phyloP scores from a whole-genome alignment of 805 yeast genomes.

The Wickerhamomyces silvicola region DNA sequence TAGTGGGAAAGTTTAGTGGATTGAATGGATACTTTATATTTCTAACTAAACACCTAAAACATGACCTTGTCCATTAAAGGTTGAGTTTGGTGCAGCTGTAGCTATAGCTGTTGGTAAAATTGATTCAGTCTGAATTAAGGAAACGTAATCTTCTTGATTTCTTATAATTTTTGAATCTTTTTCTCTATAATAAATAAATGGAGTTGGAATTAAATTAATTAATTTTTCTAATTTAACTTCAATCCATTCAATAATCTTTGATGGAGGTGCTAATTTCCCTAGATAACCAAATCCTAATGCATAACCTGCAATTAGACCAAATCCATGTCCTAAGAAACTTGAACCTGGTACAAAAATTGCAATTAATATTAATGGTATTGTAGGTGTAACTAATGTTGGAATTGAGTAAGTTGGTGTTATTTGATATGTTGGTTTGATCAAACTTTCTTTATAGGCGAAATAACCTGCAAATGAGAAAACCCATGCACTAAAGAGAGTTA shows the following conservation, averaged over 20 bases:
- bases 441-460: slow-evolving; percentile 44
- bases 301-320: slow-evolving; percentile 64
- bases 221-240: slow-evolving; percentile 46
- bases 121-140: slow-evolving; percentile 14
- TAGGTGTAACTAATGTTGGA: slow-evolving; percentile 58
- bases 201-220: slow-evolving; percentile 48
- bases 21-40: no score
- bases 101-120: slow-evolving; percentile 2
- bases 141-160: slow-evolving; percentile 23
- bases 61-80: slow-evolving; percentile 20
- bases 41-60: slow-evolving; percentile 8
- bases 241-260: slow-evolving; percentile 53
- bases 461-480: slow-evolving; percentile 61
- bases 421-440: slow-evolving; percentile 34
- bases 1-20: no score
- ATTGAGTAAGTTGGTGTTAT: slow-evolving; percentile 34
- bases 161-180: slow-evolving; percentile 46
- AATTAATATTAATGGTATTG: slow-evolving; percentile 41
- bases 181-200: slow-evolving; percentile 55
- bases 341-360: slow-evolving; percentile 56
- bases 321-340: slow-evolving; percentile 67
- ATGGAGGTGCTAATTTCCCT: slow-evolving; percentile 56
- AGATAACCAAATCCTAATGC: slow-evolving; percentile 52
- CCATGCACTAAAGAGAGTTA: slow-evolving; percentile 44
- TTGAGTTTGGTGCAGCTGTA: background rate